Base-by-base conservation (phyloP, 2,329 filamentous ascomycete genomes). In the Cladosporium halotolerans region DNA sequence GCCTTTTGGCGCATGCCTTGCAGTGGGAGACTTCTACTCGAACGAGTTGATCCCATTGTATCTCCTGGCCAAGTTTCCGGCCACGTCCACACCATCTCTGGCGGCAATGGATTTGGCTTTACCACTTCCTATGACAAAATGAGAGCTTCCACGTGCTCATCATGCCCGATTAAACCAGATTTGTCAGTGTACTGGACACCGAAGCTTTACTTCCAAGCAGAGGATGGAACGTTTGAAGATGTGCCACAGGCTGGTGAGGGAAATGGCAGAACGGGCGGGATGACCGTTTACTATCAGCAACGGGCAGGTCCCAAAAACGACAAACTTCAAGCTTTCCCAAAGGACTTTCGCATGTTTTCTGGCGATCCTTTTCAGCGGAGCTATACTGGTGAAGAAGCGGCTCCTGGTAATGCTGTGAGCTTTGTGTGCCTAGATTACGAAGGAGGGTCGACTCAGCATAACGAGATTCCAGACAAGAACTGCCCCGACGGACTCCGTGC, bases 171-270 rank as follows among this genome's bases (percentile, higher is more conserved):
- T 65, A 50, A 54, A 33, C 13, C 80, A 52, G 86, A 90, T 70
- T 76, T 82, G 66, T 86, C 80, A 61, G 85, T 85, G 69, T 91
- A 92, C 75, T 91, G 88, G 88, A 82, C 84, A 53, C 86, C 88
- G 1, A 75, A 76, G 28, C 72, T 91, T 2, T 90, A 84, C 71
- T 89, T 85, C 61, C 69, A 86, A 58, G 77, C 81, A 62, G 72
- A 78, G 60, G 81, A 83, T 58, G 80, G 79, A 45, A 78, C 76
- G 48, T 80, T 84, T 68, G 55, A 60, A 16, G 76, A 78, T 34
- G 86, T 90, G 14, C 76, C 82, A 8, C 73, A 79, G 49, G 68
- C 72, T 41, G 79, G 79, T 11, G 78, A 79, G 52, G 74, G 70
- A 59, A 48, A 60, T n/a, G 60, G 65, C 38, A 63, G 66, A 14